Percentiles rank a stretch among this genome's conserved stretches.
Conservation (phyloP, 148 eudicot genomes). For the Bassia scoparia region DNA sequence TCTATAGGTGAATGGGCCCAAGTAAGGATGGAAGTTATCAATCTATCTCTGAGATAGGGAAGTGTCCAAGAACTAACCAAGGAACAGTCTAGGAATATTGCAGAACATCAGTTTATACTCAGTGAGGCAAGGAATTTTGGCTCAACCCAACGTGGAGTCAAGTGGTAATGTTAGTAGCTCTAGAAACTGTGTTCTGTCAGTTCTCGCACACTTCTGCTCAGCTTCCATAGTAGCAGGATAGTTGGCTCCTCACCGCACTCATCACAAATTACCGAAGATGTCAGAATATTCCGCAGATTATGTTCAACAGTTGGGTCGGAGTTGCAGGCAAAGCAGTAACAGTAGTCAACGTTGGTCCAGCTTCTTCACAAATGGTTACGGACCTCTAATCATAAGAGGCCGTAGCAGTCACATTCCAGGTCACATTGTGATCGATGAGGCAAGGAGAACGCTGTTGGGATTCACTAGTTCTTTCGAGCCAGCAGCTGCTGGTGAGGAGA, state of each 20-base stretch:
- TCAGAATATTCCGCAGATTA: constrained; percentile 66
- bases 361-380: constrained; percentile 38
- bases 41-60: constrained; percentile 28
- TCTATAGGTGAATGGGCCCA: constrained; percentile 53
- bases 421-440: constrained; percentile 54
- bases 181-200: constrained; percentile 48
- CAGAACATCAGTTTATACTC: constrained; percentile 62
- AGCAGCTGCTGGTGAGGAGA: constrained; percentile 78
- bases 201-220: constrained; percentile 44
- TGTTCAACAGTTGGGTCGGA: constrained; percentile 49
- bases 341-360: constrained; percentile 34
- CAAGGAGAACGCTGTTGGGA: constrained; percentile 52
- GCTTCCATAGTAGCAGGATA: constrained; percentile 35
- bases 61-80: constrained; percentile 37
- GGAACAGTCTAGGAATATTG: constrained; percentile 44
- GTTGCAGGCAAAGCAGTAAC: constrained; percentile 40
- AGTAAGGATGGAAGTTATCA: constrained; percentile 43
- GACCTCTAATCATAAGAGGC: constrained; percentile 39
- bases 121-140: constrained; percentile 44
- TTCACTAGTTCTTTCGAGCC: constrained; percentile 54
- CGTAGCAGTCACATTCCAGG: constrained; percentile 38
- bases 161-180: constrained; percentile 33
- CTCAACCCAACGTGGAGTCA: constrained; percentile 50
- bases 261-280: constrained; percentile 57
- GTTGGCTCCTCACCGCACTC: constrained; percentile 50